Evolutionary conservation across 257 asterid genomes (phyloP), one percentile per base, ranked within the genome.

Genomic region (Petrea volubilis): DNA sequence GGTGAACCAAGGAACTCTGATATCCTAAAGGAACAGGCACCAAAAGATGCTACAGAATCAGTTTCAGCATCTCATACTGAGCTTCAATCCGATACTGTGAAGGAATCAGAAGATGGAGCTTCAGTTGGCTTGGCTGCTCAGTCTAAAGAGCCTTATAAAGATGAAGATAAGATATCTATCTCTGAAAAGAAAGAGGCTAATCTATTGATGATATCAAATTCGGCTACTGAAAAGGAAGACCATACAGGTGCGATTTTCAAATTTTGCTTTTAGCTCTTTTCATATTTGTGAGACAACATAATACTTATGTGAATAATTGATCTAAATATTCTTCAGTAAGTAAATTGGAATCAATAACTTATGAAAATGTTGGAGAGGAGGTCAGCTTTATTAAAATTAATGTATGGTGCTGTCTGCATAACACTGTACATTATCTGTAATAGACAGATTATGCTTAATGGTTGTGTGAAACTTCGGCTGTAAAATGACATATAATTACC

Each of bases 31-130:
- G 82, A 77, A 77, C 74, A 71, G 61, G 70, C 67, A 33, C 75
- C 83, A 21, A 74, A 68, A 72, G 81, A 63, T 63, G 67, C 82
- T 70, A 84, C 75, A 73, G 80, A 68, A 72, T 74, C 78, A 44
- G 77, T 67, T 73, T 68, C 74, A 41, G 77, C 79, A 72, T 70
- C 94, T 77, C 81, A 82, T 43, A 40, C 74, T 23, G 90, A 88
- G 75, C 83, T 79, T 67, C 92, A 83, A 51, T 73, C 84, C 17
- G 75, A 81, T 70, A 62, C 81, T 78, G 66, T 77, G 56, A 86
- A 84, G 80, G 93, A 86, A 77, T 81, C 87, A 41, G 88, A 67
- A 50, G 81, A 77, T 73, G 83, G 79, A 70, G 82, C 76, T 27
- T 60, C 74, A 43, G 70, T 68, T 20, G 80, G 63, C 63, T 80